phyloP scores from a whole-genome alignment of 2,329 filamentous ascomycete species.

The Cercospora berteroae region DNA sequence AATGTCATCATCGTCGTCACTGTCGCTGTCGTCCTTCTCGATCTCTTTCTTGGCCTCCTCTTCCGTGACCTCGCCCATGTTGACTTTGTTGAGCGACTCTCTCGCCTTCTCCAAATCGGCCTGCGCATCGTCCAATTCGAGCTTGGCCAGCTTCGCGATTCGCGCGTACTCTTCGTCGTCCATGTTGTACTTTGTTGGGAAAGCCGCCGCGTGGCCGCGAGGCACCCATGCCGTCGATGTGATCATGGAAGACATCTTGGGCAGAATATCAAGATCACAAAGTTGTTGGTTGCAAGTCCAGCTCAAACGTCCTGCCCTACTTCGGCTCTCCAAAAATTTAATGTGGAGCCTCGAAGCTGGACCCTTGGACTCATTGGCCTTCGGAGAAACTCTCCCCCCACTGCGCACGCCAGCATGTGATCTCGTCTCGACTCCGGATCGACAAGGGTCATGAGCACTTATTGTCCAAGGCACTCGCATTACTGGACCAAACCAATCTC shows the following conservation, averaged over 20 bases:
- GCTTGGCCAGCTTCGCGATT: constrained; percentile 52
- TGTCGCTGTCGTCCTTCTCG: constrained; percentile 42
- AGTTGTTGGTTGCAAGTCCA: not conserved
- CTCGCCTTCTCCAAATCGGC: constrained; percentile 76
- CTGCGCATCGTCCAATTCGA: constrained; percentile 85
- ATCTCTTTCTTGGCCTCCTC: constrained; percentile 74
- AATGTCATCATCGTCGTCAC: constrained; percentile 29
- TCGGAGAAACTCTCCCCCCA: not conserved
- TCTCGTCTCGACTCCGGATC: not conserved
- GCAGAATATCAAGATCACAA: not conserved
- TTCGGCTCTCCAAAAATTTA: constrained; percentile 6
- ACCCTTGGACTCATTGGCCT: not conserved
- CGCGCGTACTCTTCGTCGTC: constrained; percentile 53
- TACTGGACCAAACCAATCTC: not conserved
- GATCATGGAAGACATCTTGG: constrained; percentile 54
- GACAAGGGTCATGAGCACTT: constrained; percentile 8
- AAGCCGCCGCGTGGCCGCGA: constrained; percentile 51
- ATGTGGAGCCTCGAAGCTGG: not conserved
- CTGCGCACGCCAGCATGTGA: not conserved
- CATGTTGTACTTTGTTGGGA: constrained; percentile 51
- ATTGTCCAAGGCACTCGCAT: not conserved
- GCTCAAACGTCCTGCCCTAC: not conserved
- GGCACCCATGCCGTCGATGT: constrained; percentile 55
- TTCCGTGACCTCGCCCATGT: constrained; percentile 24
- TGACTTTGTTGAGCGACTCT: constrained; percentile 39